Percentiles rank a stretch among this genome's conserved stretches.
These are phyloP conservation scores for Scheffersomyces stambukii DNA, from an alignment of 1,139 yeast species.

Conservation along the genomic window DNA sequence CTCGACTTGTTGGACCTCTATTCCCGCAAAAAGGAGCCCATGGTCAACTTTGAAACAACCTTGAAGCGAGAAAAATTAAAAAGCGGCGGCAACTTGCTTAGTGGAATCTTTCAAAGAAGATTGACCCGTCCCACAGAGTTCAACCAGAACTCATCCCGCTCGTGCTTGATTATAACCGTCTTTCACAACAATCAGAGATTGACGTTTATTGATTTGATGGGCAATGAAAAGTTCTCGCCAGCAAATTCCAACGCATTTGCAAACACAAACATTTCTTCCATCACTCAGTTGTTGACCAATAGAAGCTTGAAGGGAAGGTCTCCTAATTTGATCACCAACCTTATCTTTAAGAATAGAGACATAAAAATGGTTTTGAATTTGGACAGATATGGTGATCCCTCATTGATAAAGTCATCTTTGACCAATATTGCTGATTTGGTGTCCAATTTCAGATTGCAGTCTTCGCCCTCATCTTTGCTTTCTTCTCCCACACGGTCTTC, in stretches of 20 bases:
- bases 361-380: slow-evolving; percentile 24
- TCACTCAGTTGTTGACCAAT: slow-evolving; percentile 21
- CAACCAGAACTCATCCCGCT: slow-evolving; percentile 21
- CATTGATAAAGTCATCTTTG: slow-evolving; percentile 24
- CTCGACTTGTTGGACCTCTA: slow-evolving; percentile 20
- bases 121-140: slow-evolving; percentile 17
- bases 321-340: slow-evolving; percentile 24
- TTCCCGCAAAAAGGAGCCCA: slow-evolving; percentile 5
- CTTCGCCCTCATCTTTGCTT: too few species aligned
- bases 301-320: slow-evolving; percentile 15
- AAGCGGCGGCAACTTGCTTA: slow-evolving; percentile 7
- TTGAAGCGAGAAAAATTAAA: slow-evolving; percentile 11
- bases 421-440: slow-evolving; percentile 23
- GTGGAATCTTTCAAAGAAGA: slow-evolving; percentile 17
- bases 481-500: not conserved
- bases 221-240: slow-evolving; percentile 19
- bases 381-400: slow-evolving; percentile 24
- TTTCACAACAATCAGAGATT: slow-evolving; percentile 16
- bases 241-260: slow-evolving; percentile 19
- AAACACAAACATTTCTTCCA: slow-evolving; percentile 25
- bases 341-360: slow-evolving; percentile 20
- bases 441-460: slow-evolving; percentile 14
- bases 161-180: slow-evolving; percentile 25
- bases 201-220: slow-evolving; percentile 30
- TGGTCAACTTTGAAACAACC: slow-evolving; percentile 13